These are phyloP conservation scores for Arbutus unedo DNA, from an alignment of 148 eudicot genomes.

Conservation along the genomic window DNA sequence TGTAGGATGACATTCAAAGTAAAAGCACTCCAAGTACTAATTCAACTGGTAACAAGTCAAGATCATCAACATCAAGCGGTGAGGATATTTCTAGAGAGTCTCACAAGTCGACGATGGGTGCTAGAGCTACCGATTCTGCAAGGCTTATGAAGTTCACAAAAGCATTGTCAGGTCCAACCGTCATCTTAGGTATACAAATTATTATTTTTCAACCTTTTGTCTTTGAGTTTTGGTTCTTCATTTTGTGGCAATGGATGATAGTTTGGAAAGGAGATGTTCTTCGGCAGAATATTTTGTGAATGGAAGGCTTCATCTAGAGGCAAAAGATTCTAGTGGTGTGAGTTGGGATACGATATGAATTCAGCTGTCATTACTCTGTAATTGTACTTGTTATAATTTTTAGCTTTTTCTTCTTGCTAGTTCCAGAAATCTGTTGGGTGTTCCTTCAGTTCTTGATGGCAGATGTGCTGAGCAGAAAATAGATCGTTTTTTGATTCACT, in stretches of 20 bases:
- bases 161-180: constrained; percentile 68
- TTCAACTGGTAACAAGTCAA: constrained; percentile 40
- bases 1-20: constrained; percentile 49
- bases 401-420: neutral
- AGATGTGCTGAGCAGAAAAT: neutral
- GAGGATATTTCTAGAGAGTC: constrained; percentile 49
- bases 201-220: neutral
- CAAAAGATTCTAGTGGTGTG: constrained; percentile 1
- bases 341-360: neutral
- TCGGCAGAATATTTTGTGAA: neutral
- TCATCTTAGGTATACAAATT: constrained; percentile 59
- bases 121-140: constrained; percentile 92
- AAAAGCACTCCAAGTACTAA: constrained; percentile 33
- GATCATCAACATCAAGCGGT: constrained; percentile 34
- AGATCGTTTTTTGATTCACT: neutral
- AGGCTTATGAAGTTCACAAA: constrained; percentile 80
- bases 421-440: neutral
- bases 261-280: neutral
- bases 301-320: neutral
- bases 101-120: constrained; percentile 55
- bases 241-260: neutral
- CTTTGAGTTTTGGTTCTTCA: neutral
- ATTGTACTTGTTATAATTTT: neutral
- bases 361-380: neutral
- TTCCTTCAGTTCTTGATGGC: neutral